A percentile compares a stretch with the other conserved stretches of the same genome.
Conservation (phyloP, 352 stramenopile species). For the Phytophthora pinifolia region DNA sequence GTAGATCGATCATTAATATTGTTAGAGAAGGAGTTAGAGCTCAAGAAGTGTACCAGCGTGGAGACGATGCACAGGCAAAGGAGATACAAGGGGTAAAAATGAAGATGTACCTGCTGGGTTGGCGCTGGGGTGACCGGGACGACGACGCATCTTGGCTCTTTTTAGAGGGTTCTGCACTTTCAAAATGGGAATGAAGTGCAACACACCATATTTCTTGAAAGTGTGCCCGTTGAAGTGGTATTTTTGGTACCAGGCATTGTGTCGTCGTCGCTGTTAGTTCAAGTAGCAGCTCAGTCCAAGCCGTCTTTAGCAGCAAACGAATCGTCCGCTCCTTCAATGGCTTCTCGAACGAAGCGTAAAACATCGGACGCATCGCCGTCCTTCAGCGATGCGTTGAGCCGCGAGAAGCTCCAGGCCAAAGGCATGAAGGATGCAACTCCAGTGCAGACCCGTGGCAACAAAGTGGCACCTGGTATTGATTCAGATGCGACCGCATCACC, state of each 20-base stretch:
- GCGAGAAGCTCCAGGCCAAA: constrained; percentile 17
- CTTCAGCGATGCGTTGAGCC: constrained; percentile 35
- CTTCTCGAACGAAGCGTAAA: constrained; percentile 5
- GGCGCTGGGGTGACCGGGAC: constrained; percentile 26
- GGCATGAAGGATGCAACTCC: neutral
- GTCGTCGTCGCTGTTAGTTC: no score
- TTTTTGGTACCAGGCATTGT: no score
- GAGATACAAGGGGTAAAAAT: constrained; percentile 1
- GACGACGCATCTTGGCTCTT: constrained; percentile 33
- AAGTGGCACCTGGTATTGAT: constrained; percentile 7
- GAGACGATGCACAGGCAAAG: constrained; percentile 8
- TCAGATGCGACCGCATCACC: neutral
- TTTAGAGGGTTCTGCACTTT: neutral
- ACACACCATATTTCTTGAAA: no score
- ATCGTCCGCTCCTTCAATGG: no score
- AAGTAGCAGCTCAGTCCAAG: no score
- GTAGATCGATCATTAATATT: constrained; percentile 9
- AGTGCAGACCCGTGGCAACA: constrained; percentile 13
- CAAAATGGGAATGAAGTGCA: no score
- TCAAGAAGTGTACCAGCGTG: neutral
- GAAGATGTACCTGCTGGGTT: constrained; percentile 16
- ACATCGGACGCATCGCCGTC: no score
- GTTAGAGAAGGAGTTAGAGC: constrained; percentile 4
- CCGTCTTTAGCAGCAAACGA: no score
- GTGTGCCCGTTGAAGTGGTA: no score